Base-by-base conservation (phyloP, 192 early-diverging fungal species). In the Entomortierella beljakovae region DNA sequence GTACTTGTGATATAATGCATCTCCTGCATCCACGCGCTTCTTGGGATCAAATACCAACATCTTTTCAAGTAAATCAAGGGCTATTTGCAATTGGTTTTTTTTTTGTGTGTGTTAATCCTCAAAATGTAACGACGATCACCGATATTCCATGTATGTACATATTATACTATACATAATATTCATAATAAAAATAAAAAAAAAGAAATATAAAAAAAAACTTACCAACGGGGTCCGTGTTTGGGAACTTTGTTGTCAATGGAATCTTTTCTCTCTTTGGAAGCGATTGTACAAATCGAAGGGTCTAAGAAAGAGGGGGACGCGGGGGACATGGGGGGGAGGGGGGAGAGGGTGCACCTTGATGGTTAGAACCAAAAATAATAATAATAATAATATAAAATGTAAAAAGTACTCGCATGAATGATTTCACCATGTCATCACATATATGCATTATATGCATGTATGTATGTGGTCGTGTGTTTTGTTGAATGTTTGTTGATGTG, bases 31-130 rank as follows among this genome's bases (percentile, higher is more conserved):
- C 57, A 96, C 95, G 59, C 97, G 90, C 83, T 91, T 95, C 64
- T 88, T 88, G 64, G 95, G 95, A 74, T 98, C 97, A 84, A 95
- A 98, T 13, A 96, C 93, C 11, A 98, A 84, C 94, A 96, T 96
- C 81, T 87, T 93, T 65, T 93, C 93, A 13, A 98, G 85, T 67
- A 98, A 88, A 72, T 97, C 95, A 33, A 96, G 81, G 0, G 93
- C 95, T 84, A 84, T 22, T 22, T n/a, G n/a, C n/a, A n/a, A n/a
- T n/a, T n/a, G n/a, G n/a, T n/a, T n/a, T n/a, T n/a, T n/a, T n/a
- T n/a, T n/a, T n/a, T n/a, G 15, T 16, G 23, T 11, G 28, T 23
- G 57, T 59, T 26, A 59, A 11, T n/a, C 1, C 22, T 16, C 37
- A 11, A n/a, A 18, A 7, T 0, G 18, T 43, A 43, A 43, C 42